phyloP scores from a whole-genome alignment of 2,329 filamentous ascomycete genomes.

The Pseudocercospora eumusae region DNA sequence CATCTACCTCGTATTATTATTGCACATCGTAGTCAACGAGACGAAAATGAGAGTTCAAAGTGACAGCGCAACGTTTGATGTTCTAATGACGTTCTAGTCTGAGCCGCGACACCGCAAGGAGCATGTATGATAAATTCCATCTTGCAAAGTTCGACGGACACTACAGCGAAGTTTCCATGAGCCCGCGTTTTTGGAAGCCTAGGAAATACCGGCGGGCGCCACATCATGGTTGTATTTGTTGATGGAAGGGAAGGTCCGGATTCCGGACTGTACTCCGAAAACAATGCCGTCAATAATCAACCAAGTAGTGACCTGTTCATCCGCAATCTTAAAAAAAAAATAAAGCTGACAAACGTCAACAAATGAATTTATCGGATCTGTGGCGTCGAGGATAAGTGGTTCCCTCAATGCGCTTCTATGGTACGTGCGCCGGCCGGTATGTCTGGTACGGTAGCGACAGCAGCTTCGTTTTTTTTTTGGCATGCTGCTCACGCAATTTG shows the following conservation, averaged over 20 bases:
- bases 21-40: not conserved
- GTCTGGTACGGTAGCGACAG: conserved; percentile 6
- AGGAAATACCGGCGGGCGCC: not conserved
- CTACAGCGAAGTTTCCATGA: not conserved
- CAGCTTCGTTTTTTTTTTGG: conserved; percentile 22
- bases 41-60: not conserved
- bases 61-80: not conserved
- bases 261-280: not conserved
- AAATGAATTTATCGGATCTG: not conserved
- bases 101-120: conserved; percentile 8
- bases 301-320: not conserved
- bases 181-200: not conserved
- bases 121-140: not conserved
- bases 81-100: not conserved
- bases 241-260: not conserved
- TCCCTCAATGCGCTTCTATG: conserved; percentile 18
- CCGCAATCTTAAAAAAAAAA: not conserved
- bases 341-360: not conserved
- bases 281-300: too few relatives aligned
- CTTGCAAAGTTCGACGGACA: not conserved
- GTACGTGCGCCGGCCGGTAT: conserved; percentile 5
- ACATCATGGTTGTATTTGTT: not conserved
- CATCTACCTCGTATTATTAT: not conserved
- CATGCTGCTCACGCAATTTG: conserved; percentile 47
- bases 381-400: not conserved